Evolutionary conservation across 495 filamentous ascomycete species (phyloP).

Genomic region (Pyrenopolyporus hunteri): DNA sequence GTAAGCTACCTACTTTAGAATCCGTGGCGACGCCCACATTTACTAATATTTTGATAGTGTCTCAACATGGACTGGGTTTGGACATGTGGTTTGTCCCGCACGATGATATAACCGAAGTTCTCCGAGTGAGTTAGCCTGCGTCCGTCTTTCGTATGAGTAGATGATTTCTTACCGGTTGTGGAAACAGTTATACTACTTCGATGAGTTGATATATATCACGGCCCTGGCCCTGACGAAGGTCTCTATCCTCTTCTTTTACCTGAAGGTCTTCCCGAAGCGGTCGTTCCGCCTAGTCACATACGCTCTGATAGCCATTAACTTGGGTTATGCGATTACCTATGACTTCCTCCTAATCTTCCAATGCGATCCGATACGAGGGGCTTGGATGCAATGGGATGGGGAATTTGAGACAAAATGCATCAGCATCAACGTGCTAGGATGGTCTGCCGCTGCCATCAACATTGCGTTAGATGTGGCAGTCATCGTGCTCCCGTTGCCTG

Average conservation of each 20-base stretch:
- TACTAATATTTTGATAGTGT: conserved; percentile 22
- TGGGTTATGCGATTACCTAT: conserved; percentile 41
- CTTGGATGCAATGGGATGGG: conserved; percentile 49
- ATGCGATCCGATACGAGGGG: conserved; percentile 47
- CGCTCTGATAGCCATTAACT: conserved; percentile 45
- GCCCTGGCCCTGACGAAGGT: conserved; percentile 54
- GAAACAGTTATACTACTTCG: conserved; percentile 47
- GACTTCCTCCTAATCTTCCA: conserved; percentile 49
- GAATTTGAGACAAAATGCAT: conserved; percentile 45
- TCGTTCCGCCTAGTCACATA: conserved; percentile 48
- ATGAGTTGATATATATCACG: conserved; percentile 47
- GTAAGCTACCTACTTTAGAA: conserved; percentile 8
- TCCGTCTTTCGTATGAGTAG: neutral
- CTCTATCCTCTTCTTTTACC: conserved; percentile 59
- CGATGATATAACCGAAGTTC: conserved; percentile 37
- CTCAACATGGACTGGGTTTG: conserved; percentile 25
- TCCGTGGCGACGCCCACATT: neutral
- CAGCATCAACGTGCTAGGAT: conserved; percentile 45
- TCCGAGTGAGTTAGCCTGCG: conserved; percentile 23
- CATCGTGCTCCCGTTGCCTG: conserved; percentile 48
- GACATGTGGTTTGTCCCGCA: conserved; percentile 42
- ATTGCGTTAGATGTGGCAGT: conserved; percentile 51
- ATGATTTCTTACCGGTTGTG: conserved; percentile 3
- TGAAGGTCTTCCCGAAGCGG: conserved; percentile 55
- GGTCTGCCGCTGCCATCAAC: conserved; percentile 43